Evolutionary conservation across 331 rosid genomes (phyloP).

Genomic region (Acacia concinna): DNA sequence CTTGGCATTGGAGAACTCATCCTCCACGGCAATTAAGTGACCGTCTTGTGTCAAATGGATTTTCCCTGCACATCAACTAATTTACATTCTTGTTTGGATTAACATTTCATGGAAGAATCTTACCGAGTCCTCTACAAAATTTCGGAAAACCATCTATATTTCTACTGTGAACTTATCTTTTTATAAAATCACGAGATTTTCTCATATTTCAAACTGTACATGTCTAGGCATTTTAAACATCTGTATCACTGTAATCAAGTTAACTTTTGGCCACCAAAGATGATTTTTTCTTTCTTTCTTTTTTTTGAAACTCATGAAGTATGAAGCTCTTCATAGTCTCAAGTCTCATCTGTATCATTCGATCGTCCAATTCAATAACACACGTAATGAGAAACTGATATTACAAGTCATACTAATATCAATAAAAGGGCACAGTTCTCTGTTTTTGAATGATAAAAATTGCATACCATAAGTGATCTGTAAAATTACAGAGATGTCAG

Average conservation of each 20-base stretch:
- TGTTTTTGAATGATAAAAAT: background rate
- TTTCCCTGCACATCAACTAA: background rate
- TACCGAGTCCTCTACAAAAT: background rate
- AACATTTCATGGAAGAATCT: background rate
- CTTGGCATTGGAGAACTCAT: background rate
- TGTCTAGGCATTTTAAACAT: background rate
- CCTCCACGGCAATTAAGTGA: background rate
- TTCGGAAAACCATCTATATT: background rate
- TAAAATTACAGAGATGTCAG: background rate
- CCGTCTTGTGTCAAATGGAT: background rate
- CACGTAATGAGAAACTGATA: background rate
- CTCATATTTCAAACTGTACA: background rate
- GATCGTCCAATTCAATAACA: background rate
- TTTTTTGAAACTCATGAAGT: background rate
- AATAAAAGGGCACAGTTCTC: background rate
- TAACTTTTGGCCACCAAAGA: background rate
- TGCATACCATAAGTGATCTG: background rate
- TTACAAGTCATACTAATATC: background rate
- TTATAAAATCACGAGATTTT: background rate
- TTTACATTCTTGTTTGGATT: background rate
- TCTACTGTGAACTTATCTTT: background rate
- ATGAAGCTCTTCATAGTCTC: background rate
- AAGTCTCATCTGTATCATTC: background rate
- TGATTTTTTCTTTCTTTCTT: background rate
- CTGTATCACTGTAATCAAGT: background rate